Conservation (phyloP, 768 basidiomycete genomes). For the Russula vinacea region DNA sequence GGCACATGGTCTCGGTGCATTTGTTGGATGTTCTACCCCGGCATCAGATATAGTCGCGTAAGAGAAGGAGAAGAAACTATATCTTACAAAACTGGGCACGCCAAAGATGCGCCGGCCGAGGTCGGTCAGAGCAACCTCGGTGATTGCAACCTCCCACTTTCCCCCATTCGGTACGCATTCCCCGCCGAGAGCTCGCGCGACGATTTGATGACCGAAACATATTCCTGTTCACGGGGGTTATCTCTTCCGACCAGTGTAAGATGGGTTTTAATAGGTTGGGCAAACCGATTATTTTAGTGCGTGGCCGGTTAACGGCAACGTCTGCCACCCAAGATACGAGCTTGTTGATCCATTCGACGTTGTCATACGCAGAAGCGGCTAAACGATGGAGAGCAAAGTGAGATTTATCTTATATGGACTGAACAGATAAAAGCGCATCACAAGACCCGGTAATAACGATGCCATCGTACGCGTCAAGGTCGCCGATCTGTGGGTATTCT, state of each 20-base stretch:
- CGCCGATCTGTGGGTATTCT: slow-evolving; percentile 51
- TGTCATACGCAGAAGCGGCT: slow-evolving; percentile 76
- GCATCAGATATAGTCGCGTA: background rate
- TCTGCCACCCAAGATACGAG: slow-evolving; percentile 58
- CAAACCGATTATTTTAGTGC: slow-evolving; percentile 72
- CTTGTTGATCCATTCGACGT: slow-evolving; percentile 70
- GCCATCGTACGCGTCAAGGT: slow-evolving; percentile 34
- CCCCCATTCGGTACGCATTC: slow-evolving; percentile 60
- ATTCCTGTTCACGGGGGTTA: slow-evolving; percentile 50
- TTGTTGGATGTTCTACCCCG: slow-evolving; percentile 65
- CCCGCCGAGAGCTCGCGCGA: slow-evolving; percentile 54
- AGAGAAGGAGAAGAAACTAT: background rate
- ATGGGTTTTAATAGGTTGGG: background rate
- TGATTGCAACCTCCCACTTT: slow-evolving; percentile 79
- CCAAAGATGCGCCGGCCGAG: slow-evolving; percentile 70
- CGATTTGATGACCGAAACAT: slow-evolving; percentile 89
- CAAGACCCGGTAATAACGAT: slow-evolving; percentile 83
- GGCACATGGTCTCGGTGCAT: slow-evolving; percentile 92
- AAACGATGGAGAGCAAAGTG: slow-evolving; percentile 12
- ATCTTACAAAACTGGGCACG: slow-evolving; percentile 41
- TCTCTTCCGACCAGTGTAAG: background rate
- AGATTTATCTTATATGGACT: background rate
- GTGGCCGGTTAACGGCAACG: slow-evolving; percentile 49
- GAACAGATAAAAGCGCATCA: slow-evolving; percentile 37
- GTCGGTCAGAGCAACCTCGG: slow-evolving; percentile 59